These are phyloP conservation scores for Kuraishia floccosa DNA, from an alignment of 805 yeast genomes.

Conservation along the genomic window DNA sequence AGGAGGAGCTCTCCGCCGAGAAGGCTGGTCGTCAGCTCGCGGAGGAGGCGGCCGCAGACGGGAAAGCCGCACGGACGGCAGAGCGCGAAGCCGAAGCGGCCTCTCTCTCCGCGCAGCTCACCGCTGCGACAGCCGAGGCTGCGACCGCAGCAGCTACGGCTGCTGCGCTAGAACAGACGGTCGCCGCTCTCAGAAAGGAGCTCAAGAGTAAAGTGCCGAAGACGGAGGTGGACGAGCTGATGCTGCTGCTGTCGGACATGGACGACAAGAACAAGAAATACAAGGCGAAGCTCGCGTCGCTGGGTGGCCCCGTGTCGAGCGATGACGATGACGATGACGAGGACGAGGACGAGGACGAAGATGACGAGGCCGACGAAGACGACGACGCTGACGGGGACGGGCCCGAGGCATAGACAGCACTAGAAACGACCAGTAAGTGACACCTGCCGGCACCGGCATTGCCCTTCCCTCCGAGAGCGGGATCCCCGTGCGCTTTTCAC, in stretches of 20 bases:
- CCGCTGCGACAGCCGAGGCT: not conserved
- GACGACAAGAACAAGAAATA: conserved; percentile 57
- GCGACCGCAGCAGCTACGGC: not conserved
- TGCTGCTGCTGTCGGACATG: conserved; percentile 66
- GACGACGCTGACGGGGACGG: conserved; percentile 20
- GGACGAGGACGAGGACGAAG: conserved; percentile 43
- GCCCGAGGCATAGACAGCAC: too few relatives aligned
- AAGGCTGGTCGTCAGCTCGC: conserved; percentile 1
- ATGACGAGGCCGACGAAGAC: conserved; percentile 44
- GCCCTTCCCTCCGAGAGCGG: too few relatives aligned
- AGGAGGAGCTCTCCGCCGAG: not conserved
- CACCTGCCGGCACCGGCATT: too few relatives aligned
- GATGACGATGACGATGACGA: conserved; percentile 64
- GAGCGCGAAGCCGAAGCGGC: not conserved
- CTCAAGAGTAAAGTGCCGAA: conserved; percentile 26
- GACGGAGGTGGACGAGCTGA: conserved; percentile 58
- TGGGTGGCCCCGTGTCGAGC: conserved; percentile 55
- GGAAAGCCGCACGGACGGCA: not conserved
- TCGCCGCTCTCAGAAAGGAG: conserved; percentile 4
- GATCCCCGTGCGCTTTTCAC: too few relatives aligned
- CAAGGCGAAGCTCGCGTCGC: conserved; percentile 33
- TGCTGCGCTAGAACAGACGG: too few relatives aligned
- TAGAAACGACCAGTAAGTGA: too few relatives aligned
- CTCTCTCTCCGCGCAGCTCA: not conserved
- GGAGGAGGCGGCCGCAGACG: not conserved